phyloP scores from a whole-genome alignment of 495 filamentous ascomycete species.

The Articulospora tetracladia region DNA sequence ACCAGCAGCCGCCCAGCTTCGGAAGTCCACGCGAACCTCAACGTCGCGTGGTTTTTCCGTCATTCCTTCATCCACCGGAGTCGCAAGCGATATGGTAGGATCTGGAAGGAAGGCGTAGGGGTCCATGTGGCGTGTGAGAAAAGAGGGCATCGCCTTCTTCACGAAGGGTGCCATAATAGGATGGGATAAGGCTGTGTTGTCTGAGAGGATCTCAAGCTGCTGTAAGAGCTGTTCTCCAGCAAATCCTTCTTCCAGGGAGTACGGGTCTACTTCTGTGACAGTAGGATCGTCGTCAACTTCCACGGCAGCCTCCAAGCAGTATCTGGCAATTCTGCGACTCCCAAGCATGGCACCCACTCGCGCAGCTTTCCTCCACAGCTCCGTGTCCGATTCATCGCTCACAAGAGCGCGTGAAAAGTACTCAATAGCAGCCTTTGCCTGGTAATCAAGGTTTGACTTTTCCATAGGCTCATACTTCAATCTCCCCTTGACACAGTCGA shows the following conservation, averaged over 20 bases:
- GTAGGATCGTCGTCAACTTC: slow-evolving; percentile 77
- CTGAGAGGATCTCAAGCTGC: slow-evolving; percentile 63
- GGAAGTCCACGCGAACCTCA: slow-evolving; percentile 13
- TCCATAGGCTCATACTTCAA: slow-evolving; percentile 36
- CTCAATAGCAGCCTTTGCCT: slow-evolving; percentile 46
- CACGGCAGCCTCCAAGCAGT: slow-evolving; percentile 86
- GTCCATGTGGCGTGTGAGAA: slow-evolving; percentile 65
- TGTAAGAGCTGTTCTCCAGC: slow-evolving; percentile 74
- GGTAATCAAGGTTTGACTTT: slow-evolving; percentile 34
- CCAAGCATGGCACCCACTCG: slow-evolving; percentile 71
- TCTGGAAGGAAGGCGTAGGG: slow-evolving; percentile 74
- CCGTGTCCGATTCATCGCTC: slow-evolving; percentile 86
- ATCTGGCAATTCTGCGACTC: slow-evolving; percentile 74
- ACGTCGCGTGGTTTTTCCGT: background rate
- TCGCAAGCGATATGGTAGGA: slow-evolving; percentile 24
- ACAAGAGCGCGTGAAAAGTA: slow-evolving; percentile 75
- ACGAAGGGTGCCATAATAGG: slow-evolving; percentile 59
- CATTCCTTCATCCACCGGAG: background rate
- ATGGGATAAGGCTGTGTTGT: slow-evolving; percentile 65
- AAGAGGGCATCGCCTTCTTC: slow-evolving; percentile 58
- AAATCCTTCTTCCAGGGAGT: slow-evolving; percentile 81
- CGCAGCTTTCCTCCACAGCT: slow-evolving; percentile 87
- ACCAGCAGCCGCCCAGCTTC: slow-evolving; percentile 50
- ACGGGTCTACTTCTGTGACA: slow-evolving; percentile 66
- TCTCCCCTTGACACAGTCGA: slow-evolving; percentile 62